Evolutionary conservation across 139 green algal genomes (phyloP).

Genomic region (Tetradesmus lagerheimii): DNA sequence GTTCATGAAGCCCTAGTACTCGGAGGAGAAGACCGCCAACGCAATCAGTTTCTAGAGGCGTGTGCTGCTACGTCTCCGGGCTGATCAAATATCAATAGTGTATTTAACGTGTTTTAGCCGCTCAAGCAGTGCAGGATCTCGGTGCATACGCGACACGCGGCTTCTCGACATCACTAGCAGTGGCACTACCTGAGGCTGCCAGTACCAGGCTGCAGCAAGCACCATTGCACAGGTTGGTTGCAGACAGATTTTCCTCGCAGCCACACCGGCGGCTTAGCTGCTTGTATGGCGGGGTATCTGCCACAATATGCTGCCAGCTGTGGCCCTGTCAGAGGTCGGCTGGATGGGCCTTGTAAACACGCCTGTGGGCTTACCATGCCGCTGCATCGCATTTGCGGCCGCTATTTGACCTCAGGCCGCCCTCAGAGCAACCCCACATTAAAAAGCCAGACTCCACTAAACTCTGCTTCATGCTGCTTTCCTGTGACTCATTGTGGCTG

Average conservation of each 20-base stretch:
- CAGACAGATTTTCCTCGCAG: background rate
- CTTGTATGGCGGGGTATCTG: background rate
- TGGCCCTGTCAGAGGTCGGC: background rate
- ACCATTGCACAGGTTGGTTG: background rate
- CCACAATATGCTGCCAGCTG: background rate
- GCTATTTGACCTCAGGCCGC: no score
- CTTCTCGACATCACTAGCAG: background rate
- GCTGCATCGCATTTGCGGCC: no score
- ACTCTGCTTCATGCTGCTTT: no score
- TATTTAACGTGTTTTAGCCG: background rate
- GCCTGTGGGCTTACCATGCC: no score
- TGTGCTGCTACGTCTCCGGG: background rate
- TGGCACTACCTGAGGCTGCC: background rate
- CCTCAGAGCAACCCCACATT: no score
- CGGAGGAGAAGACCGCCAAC: background rate
- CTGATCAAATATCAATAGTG: background rate
- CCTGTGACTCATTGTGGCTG: background rate
- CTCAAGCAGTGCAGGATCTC: background rate
- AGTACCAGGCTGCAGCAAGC: background rate
- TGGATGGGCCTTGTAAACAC: no score
- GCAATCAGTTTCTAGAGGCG: background rate
- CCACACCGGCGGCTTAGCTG: background rate
- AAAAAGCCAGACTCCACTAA: no score
- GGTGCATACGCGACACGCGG: background rate
- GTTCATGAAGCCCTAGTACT: background rate